Evolutionary conservation across 2,329 filamentous ascomycete species (phyloP), one percentile per base, ranked within the genome.

Genomic region (Colletotrichum orbiculare): DNA sequence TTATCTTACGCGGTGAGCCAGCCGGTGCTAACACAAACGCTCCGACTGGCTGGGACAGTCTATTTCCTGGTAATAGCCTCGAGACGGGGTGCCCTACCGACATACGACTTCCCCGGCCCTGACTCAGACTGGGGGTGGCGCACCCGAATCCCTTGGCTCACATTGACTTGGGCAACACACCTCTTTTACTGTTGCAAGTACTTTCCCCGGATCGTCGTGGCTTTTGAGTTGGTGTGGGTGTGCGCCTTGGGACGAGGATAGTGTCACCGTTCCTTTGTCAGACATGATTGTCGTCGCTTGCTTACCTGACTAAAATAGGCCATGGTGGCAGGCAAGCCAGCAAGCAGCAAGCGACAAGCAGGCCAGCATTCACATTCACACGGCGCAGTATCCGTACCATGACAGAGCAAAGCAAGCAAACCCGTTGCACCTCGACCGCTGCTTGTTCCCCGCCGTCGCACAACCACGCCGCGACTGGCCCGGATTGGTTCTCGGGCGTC

Each of bases 41-140:
- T 50, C 46, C 53, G 50, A 62, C 62, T 56, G 45, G 46, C 43
- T 48, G 42, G 25, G 25, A 25, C 25, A 41, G 25, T 11, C 42
- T 35, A 35, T 33, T 47, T 25, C 39, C 52, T 41, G 8, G 39
- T 17, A 39, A 37, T 48, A 33, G 41, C 33, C 54, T 49, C 60
- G 48, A 60, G 46, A 38, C 52, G 46, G 17, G 17, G 45, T 52
- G 25, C 3, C 25, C 25, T 25, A 25, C 25, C 17, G 17, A 5
- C 25, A 4, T 25, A 25, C 25, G 25, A 25, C 37, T 61, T 65
- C 58, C 62, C 62, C 58, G 15, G 57, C 58, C 25, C 62, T 65
- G 62, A 65, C 57, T 65, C 62, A 62, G 62, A 55, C 49, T 55
- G 62, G 57, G 56, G 62, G 57, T 64, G 62, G 62, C 62, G 62